Conservation (phyloP, 257 asterid genomes). For the Mentha longifolia region DNA sequence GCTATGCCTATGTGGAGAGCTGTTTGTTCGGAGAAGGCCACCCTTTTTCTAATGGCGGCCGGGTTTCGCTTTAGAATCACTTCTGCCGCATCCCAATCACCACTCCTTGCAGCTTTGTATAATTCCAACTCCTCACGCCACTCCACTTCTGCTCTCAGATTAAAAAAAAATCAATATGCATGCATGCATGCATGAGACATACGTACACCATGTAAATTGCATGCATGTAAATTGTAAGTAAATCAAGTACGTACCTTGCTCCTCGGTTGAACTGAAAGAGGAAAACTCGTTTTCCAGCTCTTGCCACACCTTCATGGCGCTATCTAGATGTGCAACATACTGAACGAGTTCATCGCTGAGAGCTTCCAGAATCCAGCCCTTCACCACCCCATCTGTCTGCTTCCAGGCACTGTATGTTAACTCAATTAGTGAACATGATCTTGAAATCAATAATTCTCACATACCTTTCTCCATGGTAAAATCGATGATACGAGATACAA, state of each 20-base stretch:
- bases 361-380: no score
- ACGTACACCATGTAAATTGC: no score
- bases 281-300: no score
- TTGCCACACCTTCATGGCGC: neutral
- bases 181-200: no score
- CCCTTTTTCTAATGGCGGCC: neutral
- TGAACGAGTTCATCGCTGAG: neutral
- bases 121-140: constrained; percentile 1
- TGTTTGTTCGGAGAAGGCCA: neutral
- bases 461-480: no score
- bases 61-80: neutral
- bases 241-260: no score
- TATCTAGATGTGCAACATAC: neutral
- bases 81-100: neutral
- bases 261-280: no score
- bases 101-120: constrained; percentile 4
- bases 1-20: constrained; percentile 24
- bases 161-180: no score
- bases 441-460: no score
- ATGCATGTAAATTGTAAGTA: no score
- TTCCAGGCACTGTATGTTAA: neutral
- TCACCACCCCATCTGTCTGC: neutral
- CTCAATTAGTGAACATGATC: no score
- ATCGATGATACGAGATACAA: no score
- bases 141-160: neutral